A percentile compares a stretch with the other conserved stretches of the same genome.
phyloP scores from a whole-genome alignment of 371 early-diverging fungal genomes.

The Mucor circinelloides region DNA sequence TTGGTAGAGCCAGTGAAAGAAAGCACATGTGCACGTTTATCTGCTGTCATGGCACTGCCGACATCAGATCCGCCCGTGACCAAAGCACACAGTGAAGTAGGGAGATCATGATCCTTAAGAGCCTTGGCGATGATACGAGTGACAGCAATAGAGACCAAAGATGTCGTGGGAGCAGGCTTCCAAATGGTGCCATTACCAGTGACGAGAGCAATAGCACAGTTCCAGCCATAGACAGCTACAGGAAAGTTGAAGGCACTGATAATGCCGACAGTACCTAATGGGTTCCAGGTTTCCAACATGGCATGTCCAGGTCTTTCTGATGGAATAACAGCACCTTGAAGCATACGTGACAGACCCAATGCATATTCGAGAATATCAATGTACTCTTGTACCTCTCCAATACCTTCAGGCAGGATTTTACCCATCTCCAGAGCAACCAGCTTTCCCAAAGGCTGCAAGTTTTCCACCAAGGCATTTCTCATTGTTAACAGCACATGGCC shows the following conservation, averaged over 20 bases:
- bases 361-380: slow-evolving; percentile 96
- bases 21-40: slow-evolving; percentile 77
- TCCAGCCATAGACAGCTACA: slow-evolving; percentile 88
- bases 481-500: slow-evolving; percentile 95
- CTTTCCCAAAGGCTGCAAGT: slow-evolving; percentile 80
- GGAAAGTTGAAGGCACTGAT: slow-evolving; percentile 94
- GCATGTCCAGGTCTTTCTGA: slow-evolving; percentile 93
- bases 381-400: slow-evolving; percentile 98
- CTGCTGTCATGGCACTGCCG: slow-evolving; percentile 77
- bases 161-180: slow-evolving; percentile 94
- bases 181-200: slow-evolving; percentile 95
- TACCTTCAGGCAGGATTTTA: slow-evolving; percentile 92
- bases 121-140: slow-evolving; percentile 89
- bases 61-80: slow-evolving; percentile 90
- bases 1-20: slow-evolving; percentile 92
- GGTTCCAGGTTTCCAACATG: slow-evolving; percentile 97
- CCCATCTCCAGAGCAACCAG: slow-evolving; percentile 95
- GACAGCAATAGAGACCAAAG: slow-evolving; percentile 84
- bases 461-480: slow-evolving; percentile 79
- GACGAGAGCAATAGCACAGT: slow-evolving; percentile 88
- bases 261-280: slow-evolving; percentile 92
- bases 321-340: slow-evolving; percentile 90
- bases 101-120: slow-evolving; percentile 81
- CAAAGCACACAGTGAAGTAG: slow-evolving; percentile 88
- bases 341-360: slow-evolving; percentile 84